These are phyloP conservation scores for Penicillium fimorum DNA, from an alignment of 495 filamentous ascomycete genomes.

Conservation along the genomic window DNA sequence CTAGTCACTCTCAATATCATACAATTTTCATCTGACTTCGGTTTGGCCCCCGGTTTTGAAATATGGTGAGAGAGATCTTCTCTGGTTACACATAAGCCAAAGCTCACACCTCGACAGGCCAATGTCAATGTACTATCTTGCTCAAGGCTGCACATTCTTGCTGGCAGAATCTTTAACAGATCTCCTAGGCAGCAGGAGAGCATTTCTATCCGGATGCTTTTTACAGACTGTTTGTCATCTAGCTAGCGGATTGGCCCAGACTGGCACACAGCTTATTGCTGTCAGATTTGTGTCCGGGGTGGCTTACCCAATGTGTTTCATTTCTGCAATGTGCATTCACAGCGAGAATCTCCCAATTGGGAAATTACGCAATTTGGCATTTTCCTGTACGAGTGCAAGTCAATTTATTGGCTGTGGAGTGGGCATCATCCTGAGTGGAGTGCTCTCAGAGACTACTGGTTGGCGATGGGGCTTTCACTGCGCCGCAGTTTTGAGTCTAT, in stretches of 20 bases:
- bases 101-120: conserved; percentile 29
- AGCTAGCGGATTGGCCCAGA: conserved; percentile 43
- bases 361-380: conserved; percentile 43
- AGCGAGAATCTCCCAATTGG: conserved; percentile 39
- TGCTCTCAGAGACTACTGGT: conserved; percentile 45
- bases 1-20: conserved; percentile 45
- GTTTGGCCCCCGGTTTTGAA: conserved; percentile 28
- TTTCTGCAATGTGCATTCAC: conserved; percentile 50
- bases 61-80: conserved; percentile 38
- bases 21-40: conserved; percentile 41
- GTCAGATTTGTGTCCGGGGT: conserved; percentile 53
- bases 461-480: conserved; percentile 50
- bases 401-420: conserved; percentile 48
- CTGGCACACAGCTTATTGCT: conserved; percentile 47
- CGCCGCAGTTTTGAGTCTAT: conserved; percentile 36
- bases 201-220: conserved; percentile 46
- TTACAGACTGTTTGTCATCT: conserved; percentile 44
- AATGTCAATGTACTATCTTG: conserved; percentile 43
- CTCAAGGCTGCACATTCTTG: conserved; percentile 46
- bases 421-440: conserved; percentile 46
- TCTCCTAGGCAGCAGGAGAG: conserved; percentile 45
- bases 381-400: conserved; percentile 43
- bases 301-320: conserved; percentile 50
- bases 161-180: conserved; percentile 52
- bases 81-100: background rate